Percentiles rank a stretch among this genome's conserved stretches.
phyloP scores from a whole-genome alignment of 192 early-diverging fungal species.

The Coemansia sp. region DNA sequence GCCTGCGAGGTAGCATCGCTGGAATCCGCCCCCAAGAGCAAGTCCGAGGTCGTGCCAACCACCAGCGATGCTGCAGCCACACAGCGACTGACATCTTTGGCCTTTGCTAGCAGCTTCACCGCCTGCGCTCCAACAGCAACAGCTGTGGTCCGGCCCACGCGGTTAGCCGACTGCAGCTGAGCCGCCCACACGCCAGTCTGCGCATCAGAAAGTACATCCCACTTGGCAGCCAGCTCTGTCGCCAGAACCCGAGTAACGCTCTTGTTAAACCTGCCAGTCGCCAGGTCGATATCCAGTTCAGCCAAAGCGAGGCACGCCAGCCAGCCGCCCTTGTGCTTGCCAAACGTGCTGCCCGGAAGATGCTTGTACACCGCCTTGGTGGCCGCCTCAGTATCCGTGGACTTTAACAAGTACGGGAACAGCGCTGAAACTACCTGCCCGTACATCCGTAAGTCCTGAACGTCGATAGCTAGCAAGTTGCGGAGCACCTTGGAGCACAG shows the following conservation, averaged over 20 bases:
- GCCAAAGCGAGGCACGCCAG: conserved; percentile 9
- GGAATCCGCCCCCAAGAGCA: background rate
- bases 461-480: conserved; percentile 19
- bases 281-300: background rate
- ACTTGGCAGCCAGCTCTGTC: conserved; percentile 12
- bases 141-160: conserved; percentile 10
- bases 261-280: conserved; percentile 9
- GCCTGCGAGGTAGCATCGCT: background rate
- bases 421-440: conserved; percentile 3
- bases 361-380: conserved; percentile 7
- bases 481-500: conserved; percentile 8
- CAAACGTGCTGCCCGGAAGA: conserved; percentile 11
- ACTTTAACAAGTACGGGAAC: conserved; percentile 25
- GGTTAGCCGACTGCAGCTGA: conserved; percentile 13
- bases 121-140: conserved; percentile 32
- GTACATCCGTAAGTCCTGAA: conserved; percentile 8
- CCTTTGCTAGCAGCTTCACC: conserved; percentile 16
- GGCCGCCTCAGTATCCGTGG: background rate
- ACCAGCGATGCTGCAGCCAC: conserved; percentile 13
- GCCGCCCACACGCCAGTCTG: conserved; percentile 11
- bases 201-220: background rate
- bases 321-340: conserved; percentile 24
- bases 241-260: conserved; percentile 11
- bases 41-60: conserved; percentile 9
- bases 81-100: background rate